These are phyloP conservation scores for Scleromitrula shiraiana DNA, from an alignment of 2,329 filamentous ascomycete species.

Conservation along the genomic window DNA sequence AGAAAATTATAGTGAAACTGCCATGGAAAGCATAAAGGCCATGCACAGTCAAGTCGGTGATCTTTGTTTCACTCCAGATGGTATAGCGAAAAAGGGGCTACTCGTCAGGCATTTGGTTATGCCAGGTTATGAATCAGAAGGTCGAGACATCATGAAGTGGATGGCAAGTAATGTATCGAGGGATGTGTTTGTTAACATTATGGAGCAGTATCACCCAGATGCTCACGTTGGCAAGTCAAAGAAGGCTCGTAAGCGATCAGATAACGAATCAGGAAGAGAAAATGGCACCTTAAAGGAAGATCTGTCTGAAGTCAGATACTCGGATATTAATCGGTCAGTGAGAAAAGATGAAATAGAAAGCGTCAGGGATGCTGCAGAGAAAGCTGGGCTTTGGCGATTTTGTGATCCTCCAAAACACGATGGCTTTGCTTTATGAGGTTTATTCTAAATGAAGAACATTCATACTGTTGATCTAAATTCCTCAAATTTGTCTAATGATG, in stretches of 20 bases:
- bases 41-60: conserved; percentile 81
- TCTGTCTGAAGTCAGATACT: conserved; percentile 51
- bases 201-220: conserved; percentile 80
- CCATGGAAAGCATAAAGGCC: conserved; percentile 67
- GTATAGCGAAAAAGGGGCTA: conserved; percentile 70
- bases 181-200: conserved; percentile 76
- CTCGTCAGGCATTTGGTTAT: conserved; percentile 76
- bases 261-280: conserved; percentile 21
- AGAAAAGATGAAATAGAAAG: conserved; percentile 54
- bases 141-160: conserved; percentile 66
- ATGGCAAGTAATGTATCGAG: conserved; percentile 63
- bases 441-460: no score
- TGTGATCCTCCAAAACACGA: conserved; percentile 45
- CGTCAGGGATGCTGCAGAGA: conserved; percentile 59
- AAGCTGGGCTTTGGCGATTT: conserved; percentile 72
- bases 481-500: background rate
- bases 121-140: conserved; percentile 71
- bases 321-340: conserved; percentile 70
- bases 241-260: conserved; percentile 30
- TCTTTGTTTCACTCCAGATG: conserved; percentile 72
- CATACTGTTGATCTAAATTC: background rate
- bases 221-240: conserved; percentile 71
- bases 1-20: conserved; percentile 63
- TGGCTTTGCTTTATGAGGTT: conserved; percentile 18
- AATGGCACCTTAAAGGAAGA: conserved; percentile 23